Conservation (phyloP, 495 filamentous ascomycete species). For the Neurospora sublineolata region DNA sequence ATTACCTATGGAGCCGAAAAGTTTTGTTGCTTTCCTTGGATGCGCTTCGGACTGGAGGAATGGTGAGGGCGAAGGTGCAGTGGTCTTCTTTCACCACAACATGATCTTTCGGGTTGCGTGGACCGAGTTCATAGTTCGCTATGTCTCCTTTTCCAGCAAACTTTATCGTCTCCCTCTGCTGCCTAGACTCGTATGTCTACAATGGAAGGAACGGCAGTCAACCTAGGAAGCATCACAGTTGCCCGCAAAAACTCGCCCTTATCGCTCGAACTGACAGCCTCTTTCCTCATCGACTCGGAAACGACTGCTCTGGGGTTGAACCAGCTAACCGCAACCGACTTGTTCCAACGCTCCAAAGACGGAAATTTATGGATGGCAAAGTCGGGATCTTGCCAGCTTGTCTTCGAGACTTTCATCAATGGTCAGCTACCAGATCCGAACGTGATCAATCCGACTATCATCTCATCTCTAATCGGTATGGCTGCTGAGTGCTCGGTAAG, state of each 20-base stretch:
- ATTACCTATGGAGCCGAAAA: neutral
- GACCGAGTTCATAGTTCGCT: neutral
- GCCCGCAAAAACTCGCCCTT: slow-evolving; percentile 6
- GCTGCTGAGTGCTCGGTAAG: slow-evolving; percentile 11
- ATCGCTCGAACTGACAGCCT: slow-evolving; percentile 10
- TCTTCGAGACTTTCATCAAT: slow-evolving; percentile 12
- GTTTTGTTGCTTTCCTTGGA: neutral
- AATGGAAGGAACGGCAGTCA: slow-evolving; percentile 8
- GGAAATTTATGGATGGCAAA: slow-evolving; percentile 20
- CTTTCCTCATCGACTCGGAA: slow-evolving; percentile 3
- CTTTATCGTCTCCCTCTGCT: neutral
- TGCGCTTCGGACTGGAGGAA: neutral
- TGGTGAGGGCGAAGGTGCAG: neutral
- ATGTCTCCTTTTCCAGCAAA: neutral
- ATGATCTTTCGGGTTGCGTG: neutral
- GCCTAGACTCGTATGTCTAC: neutral
- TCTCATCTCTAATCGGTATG: neutral
- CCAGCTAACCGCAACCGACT: slow-evolving; percentile 3
- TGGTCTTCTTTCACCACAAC: neutral
- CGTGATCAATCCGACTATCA: neutral
- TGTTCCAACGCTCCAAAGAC: slow-evolving; percentile 4
- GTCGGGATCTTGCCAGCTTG: slow-evolving; percentile 16
- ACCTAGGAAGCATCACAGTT: slow-evolving; percentile 14
- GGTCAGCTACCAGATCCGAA: slow-evolving; percentile 1
- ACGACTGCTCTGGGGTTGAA: neutral